Evolutionary conservation across 2,329 filamentous ascomycete species (phyloP).

Genomic region (Sporothrix pallida): DNA sequence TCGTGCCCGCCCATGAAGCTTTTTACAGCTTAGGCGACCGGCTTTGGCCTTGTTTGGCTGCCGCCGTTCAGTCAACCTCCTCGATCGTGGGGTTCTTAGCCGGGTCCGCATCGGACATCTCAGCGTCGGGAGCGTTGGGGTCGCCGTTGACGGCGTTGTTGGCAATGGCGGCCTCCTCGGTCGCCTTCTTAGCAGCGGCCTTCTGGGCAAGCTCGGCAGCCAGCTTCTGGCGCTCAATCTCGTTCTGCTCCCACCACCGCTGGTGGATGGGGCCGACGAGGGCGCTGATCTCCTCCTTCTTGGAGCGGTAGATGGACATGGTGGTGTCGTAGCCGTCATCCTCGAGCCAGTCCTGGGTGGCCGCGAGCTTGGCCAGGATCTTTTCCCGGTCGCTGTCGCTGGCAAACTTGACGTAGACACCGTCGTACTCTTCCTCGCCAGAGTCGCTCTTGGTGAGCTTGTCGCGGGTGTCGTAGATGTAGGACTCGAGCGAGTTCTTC

Average conservation of each 20-base stretch:
- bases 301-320: conserved; percentile 91
- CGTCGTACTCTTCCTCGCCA: conserved; percentile 30
- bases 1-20: too few species aligned
- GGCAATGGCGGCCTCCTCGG: conserved; percentile 53
- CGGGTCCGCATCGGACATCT: conserved; percentile 67
- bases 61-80: conserved; percentile 33
- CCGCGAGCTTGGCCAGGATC: conserved; percentile 81
- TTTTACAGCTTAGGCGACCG: neutral
- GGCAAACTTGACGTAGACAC: conserved; percentile 34
- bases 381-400: conserved; percentile 54
- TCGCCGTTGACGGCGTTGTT: conserved; percentile 52
- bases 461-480: conserved; percentile 94
- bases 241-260: conserved; percentile 93
- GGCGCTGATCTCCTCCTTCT: conserved; percentile 93
- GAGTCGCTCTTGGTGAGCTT: conserved; percentile 56
- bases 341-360: conserved; percentile 93
- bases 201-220: conserved; percentile 80
- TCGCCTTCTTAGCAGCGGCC: conserved; percentile 73
- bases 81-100: conserved; percentile 35
- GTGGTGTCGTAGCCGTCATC: conserved; percentile 94
- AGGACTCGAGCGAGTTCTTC: conserved; percentile 99
- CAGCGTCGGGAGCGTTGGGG: conserved; percentile 57
- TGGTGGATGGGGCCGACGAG: conserved; percentile 90
- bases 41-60: neutral
- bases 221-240: conserved; percentile 79